Conservation (phyloP, 441 rosid genomes). For the Pelargonium exstipulatum region DNA sequence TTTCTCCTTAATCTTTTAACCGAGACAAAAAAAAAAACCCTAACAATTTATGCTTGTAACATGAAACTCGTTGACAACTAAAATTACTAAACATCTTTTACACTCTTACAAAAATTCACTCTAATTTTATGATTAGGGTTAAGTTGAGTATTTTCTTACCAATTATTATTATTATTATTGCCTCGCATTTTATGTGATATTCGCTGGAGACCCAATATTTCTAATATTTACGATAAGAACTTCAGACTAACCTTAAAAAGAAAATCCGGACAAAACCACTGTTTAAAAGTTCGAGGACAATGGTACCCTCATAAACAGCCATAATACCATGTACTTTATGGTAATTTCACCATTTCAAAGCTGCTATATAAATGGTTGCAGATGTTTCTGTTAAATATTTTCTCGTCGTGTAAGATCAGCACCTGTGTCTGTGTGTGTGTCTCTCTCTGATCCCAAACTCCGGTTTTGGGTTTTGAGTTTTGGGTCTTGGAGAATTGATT, state of each 20-base stretch:
- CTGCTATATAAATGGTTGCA: neutral
- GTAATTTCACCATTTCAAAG: conserved; percentile 1
- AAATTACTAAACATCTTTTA: no score
- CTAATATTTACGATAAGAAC: neutral
- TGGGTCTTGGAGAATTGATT: neutral
- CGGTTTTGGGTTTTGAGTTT: neutral
- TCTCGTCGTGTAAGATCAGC: neutral
- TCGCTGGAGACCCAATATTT: neutral
- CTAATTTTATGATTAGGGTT: no score
- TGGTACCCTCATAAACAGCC: neutral
- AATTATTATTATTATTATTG: no score
- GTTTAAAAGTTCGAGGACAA: neutral
- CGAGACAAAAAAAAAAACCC: no score
- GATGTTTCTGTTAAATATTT: neutral
- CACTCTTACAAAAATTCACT: no score
- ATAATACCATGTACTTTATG: neutral
- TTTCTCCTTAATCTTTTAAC: no score
- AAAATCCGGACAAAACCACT: neutral
- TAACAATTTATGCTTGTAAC: no score
- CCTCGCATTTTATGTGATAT: no score
- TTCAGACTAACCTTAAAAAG: neutral
- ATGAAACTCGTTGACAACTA: no score
- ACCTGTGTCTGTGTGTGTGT: neutral
- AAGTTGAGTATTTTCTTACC: no score
- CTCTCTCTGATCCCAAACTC: neutral